Evolutionary conservation across 108 stramenopile genomes (phyloP).

Genomic region (Schizochytrium sp.): DNA sequence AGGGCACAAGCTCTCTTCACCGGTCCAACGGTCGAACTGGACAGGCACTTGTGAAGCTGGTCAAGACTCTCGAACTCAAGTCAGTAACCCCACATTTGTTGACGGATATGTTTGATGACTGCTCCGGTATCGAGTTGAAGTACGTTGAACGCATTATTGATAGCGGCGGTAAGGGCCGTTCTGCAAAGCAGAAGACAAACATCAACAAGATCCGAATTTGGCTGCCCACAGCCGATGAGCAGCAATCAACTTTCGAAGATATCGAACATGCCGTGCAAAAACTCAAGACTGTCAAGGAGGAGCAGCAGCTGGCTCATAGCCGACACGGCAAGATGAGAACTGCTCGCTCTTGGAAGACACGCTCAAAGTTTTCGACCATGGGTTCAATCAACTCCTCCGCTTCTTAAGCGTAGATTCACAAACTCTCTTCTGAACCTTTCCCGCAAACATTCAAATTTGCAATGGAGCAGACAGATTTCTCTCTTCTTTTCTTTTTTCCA

Average conservation of each 20-base stretch:
- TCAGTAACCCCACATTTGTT: not conserved
- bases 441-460: too few relatives aligned
- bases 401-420: not conserved
- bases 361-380: not conserved
- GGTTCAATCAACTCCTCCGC: not conserved
- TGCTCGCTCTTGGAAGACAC: conserved; percentile 24
- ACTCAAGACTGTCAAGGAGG: conserved; percentile 41
- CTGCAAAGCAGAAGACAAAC: conserved; percentile 47
- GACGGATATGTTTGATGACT: not conserved
- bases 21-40: not conserved
- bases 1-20: not conserved
- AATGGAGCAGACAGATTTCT: not conserved
- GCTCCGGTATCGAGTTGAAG: conserved; percentile 24
- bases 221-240: conserved; percentile 31
- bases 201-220: conserved; percentile 56
- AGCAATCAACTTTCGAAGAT: not conserved
- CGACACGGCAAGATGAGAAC: not conserved
- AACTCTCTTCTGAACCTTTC: too few relatives aligned
- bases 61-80: conserved; percentile 51
- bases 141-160: conserved; percentile 30
- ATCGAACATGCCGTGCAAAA: not conserved
- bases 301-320: not conserved
- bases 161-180: not conserved
- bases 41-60: not conserved
- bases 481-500: not conserved